phyloP scores from a whole-genome alignment of 1,284 basidiomycete species.

The Cryptococcus maquisensis region DNA sequence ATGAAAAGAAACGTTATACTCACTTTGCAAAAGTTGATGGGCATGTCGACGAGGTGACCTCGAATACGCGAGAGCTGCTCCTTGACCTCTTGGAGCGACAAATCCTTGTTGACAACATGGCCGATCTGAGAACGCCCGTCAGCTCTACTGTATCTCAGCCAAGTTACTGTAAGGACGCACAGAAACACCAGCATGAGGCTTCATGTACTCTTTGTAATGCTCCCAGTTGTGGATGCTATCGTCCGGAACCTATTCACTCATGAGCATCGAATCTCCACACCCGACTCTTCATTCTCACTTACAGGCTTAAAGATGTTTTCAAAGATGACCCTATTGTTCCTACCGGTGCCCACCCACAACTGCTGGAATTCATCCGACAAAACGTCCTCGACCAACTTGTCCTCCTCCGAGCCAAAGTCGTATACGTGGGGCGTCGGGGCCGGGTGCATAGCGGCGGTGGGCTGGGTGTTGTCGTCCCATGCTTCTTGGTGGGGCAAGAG shows the following conservation, averaged over 20 bases:
- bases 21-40: constrained; percentile 44
- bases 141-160: background rate
- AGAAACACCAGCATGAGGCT: constrained; percentile 27
- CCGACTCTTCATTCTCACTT: constrained; percentile 4
- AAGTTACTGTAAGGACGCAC: constrained; percentile 9
- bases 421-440: constrained; percentile 67
- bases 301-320: constrained; percentile 43
- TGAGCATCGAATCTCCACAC: background rate
- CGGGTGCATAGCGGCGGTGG: constrained; percentile 64
- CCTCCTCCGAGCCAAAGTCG: constrained; percentile 59
- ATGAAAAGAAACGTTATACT: constrained; percentile 8
- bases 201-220: constrained; percentile 63
- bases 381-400: constrained; percentile 73
- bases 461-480: constrained; percentile 50
- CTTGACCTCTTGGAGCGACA: constrained; percentile 66
- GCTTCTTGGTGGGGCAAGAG: constrained; percentile 54
- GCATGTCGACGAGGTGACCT: constrained; percentile 53
- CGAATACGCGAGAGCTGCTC: constrained; percentile 62
- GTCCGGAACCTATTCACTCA: constrained; percentile 57
- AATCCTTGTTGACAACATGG: constrained; percentile 65
- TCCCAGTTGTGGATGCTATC: constrained; percentile 73
- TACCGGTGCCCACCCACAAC: constrained; percentile 69
- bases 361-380: constrained; percentile 59
- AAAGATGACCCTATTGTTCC: constrained; percentile 71
- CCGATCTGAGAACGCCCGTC: constrained; percentile 60